Evolutionary conservation across 225 moss, liverwort and hornwort species (phyloP), one percentile per base, ranked within the genome.

Genomic region (Physcomitrium patens): DNA sequence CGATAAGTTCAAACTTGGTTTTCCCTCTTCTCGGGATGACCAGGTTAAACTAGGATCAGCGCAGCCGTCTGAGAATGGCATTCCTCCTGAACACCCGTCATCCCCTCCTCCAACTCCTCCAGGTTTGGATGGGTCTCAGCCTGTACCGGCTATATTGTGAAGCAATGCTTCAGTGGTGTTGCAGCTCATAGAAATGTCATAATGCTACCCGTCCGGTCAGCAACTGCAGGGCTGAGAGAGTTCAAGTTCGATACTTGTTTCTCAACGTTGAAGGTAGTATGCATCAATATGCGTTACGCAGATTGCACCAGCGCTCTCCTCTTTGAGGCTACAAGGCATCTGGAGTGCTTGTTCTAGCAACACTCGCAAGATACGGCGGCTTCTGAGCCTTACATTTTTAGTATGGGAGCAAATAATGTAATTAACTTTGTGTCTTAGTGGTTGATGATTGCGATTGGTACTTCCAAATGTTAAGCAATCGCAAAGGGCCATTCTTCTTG

Each of bases 1-100:
- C 41, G 95, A 99, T 67, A 93, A 77, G 50, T 99, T 99, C 52
- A 95, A 99, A 85, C 74, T 86, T 43, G 97, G 97, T 24, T 99
- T 99, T 69, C 63, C 87, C 19, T 84, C 86, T 22, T 85, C 85
- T 15, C 76, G 85, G 14, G 85, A 88, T 65, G 88, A 85, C 10
- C 60, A 57, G 52, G 78, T 83, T 42, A 85, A 85, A 55, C 64
- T 85, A 17, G 88, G 84, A 70, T 71, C 20, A 51, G 75, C 72
- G 26, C 68, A 68, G 70, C 76, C 80, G 59, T 60, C 80, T 53
- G 80, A 80, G n/a, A 73, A 74, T 76, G 76, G 80, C 75, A 76
- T 88, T 45, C 78, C 88, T 7, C 85, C 80, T 17, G 88, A 85
- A 50, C 82, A 85, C 63, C 75, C 88, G 31, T 85, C 88, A 8